Conservation (phyloP, 768 basidiomycete species). For the Trametes punicea region DNA sequence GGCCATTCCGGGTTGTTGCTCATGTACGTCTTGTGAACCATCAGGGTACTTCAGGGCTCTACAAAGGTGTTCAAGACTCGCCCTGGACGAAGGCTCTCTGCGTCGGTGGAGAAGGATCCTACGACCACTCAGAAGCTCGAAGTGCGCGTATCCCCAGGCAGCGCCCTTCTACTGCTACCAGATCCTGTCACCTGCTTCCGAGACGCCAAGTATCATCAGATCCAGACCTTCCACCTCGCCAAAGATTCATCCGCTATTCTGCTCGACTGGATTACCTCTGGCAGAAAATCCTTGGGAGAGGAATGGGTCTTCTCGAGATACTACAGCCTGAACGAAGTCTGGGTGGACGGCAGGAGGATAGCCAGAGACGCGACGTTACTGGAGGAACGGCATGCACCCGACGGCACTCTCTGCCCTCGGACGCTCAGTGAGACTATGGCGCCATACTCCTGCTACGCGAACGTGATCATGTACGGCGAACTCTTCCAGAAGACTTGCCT, state of each 20-base stretch:
- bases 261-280: constrained; percentile 92
- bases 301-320: constrained; percentile 89
- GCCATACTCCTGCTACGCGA: constrained; percentile 91
- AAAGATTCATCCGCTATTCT: constrained; percentile 61
- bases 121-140: constrained; percentile 63
- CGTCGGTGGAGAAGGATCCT: constrained; percentile 15
- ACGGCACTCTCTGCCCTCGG: constrained; percentile 35
- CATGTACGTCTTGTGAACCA: neutral
- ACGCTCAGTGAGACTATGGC: constrained; percentile 57
- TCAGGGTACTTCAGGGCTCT: constrained; percentile 57
- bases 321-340: constrained; percentile 82
- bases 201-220: constrained; percentile 76
- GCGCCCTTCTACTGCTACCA: constrained; percentile 77
- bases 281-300: constrained; percentile 78
- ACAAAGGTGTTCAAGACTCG: constrained; percentile 94
- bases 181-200: constrained; percentile 94
- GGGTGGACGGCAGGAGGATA: constrained; percentile 57
- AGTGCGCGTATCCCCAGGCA: constrained; percentile 47
- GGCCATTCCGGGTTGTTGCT: neutral
- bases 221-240: constrained; percentile 72
- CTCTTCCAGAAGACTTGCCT: constrained; percentile 45
- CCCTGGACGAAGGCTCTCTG: constrained; percentile 52
- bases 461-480: constrained; percentile 76
- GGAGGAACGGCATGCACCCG: constrained; percentile 38
- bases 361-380: constrained; percentile 79